Evolutionary conservation across 202 grass and related monocot genomes (phyloP), one percentile per base, ranked within the genome.

Genomic region (Panicum virgatum): DNA sequence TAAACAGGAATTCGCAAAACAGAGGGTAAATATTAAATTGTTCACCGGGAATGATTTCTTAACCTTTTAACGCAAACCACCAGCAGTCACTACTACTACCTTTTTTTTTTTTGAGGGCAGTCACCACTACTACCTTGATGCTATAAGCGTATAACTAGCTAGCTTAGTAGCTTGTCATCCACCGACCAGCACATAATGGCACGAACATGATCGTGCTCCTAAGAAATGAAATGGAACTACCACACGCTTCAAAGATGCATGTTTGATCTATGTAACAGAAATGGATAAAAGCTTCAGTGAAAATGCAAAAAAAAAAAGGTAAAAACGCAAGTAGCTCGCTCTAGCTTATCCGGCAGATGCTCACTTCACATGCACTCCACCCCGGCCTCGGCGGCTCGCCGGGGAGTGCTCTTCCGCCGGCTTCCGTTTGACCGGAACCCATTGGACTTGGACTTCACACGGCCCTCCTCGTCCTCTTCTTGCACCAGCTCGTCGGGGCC

Each of bases 361-460:
- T 32, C 32, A 3, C 32, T 57, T 87, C 71, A 86, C 75, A 81
- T 59, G 59, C 83, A 90, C 58, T 66, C 71, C 20, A 94, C 80
- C 57, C 90, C 86, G 0, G 94, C 94, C 82, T 97, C 90, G 51
- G 94, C 94, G 9, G 94, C 94, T 77, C 92, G 76, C 32, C 75
- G 86, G 30, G 94, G 94, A 71, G 85, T 91, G 88, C 88, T 97
- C 88, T 97, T 97, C 84, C 94, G 83, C 32, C 94, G 87, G 86
- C 90, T 92, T 61, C 91, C 84, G 15, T 85, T 86, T 40, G 86
- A 86, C 18, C 94, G 90, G 82, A 97, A 92, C 22, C 90, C 92
- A 6, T 80, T 89, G 12, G 40, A 9, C 30, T 83, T 84, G 43
- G 63, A 11, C 20, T 16, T 62, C 54, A 37, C 22, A 20, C 5